phyloP scores from a whole-genome alignment of 1,284 basidiomycete species.

The Schizophyllum commune region DNA sequence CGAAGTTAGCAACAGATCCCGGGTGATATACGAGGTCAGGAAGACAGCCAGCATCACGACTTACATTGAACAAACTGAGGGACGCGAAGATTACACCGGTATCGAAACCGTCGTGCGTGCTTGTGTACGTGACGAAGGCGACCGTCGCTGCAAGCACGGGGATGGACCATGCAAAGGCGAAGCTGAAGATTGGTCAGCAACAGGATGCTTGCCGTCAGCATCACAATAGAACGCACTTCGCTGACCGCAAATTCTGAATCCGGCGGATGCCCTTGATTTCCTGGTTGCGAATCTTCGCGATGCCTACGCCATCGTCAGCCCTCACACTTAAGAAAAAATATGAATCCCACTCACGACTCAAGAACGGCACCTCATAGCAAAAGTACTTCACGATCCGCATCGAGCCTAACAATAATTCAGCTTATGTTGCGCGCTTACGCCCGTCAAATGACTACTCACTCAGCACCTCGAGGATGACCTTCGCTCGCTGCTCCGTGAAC shows the following conservation, averaged over 20 bases:
- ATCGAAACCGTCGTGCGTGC: slow-evolving; percentile 47
- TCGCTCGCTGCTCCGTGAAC: slow-evolving; percentile 67
- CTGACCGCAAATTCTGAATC: slow-evolving; percentile 55
- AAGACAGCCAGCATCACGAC: too few relatives aligned
- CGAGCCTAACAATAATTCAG: slow-evolving; percentile 29
- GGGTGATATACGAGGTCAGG: too few relatives aligned
- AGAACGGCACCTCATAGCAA: slow-evolving; percentile 59
- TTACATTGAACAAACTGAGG: slow-evolving; percentile 47
- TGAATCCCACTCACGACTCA: slow-evolving; percentile 38
- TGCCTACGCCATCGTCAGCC: slow-evolving; percentile 28
- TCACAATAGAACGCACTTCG: slow-evolving; percentile 55
- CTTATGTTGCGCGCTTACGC: too few relatives aligned
- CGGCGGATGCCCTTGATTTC: slow-evolving; percentile 50
- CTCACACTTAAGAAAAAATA: slow-evolving; percentile 1
- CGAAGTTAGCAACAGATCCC: too few relatives aligned
- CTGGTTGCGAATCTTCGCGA: slow-evolving; percentile 42
- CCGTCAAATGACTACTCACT: slow-evolving; percentile 21
- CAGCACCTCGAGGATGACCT: slow-evolving; percentile 60
- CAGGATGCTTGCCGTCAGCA: too few relatives aligned
- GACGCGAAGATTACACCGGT: slow-evolving; percentile 65
- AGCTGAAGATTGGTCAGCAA: slow-evolving; percentile 27
- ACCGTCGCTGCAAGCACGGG: slow-evolving; percentile 70
- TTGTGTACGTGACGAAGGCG: slow-evolving; percentile 67
- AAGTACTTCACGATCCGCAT: slow-evolving; percentile 78
- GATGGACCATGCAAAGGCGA: slow-evolving; percentile 44